Evolutionary conservation across 1,284 basidiomycete genomes (phyloP).

Genomic region (Retiboletus flavoniger): DNA sequence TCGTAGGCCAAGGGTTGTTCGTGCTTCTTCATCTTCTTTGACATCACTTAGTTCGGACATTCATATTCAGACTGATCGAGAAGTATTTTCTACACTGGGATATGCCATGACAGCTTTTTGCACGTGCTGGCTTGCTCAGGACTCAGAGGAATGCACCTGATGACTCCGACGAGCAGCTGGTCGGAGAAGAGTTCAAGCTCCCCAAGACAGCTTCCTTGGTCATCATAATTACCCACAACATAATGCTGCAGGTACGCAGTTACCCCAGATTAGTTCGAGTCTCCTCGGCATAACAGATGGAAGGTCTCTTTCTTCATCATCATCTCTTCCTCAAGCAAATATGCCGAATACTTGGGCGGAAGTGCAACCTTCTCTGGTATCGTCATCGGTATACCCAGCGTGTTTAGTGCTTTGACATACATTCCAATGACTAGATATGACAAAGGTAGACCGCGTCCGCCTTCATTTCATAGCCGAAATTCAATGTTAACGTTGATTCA

Average conservation of each 20-base stretch:
- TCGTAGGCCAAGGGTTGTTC: not conserved
- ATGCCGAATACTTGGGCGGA: slow-evolving; percentile 62
- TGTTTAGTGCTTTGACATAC: slow-evolving; percentile 42
- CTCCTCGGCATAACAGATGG: not conserved
- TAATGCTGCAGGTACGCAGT: slow-evolving; percentile 45
- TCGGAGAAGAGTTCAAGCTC: slow-evolving; percentile 46
- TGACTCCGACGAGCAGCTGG: not conserved
- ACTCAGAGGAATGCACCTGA: not conserved
- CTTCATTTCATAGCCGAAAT: not conserved
- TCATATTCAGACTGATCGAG: not conserved
- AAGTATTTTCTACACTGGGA: not conserved
- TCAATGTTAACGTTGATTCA: slow-evolving; percentile 1
- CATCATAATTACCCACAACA: slow-evolving; percentile 44
- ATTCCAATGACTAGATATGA: slow-evolving; percentile 57
- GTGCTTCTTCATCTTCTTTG: not conserved
- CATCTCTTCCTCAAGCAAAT: slow-evolving; percentile 63
- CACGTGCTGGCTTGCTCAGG: not conserved
- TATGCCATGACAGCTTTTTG: slow-evolving; percentile 10
- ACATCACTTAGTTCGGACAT: not conserved
- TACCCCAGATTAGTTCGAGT: not conserved
- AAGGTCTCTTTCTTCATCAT: slow-evolving; percentile 69
- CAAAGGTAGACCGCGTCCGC: slow-evolving; percentile 40
- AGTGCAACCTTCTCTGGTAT: slow-evolving; percentile 65
- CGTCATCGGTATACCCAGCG: slow-evolving; percentile 60
- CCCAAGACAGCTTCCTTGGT: slow-evolving; percentile 43